phyloP scores from a whole-genome alignment of 768 basidiomycete genomes.

The Trametes elegans region DNA sequence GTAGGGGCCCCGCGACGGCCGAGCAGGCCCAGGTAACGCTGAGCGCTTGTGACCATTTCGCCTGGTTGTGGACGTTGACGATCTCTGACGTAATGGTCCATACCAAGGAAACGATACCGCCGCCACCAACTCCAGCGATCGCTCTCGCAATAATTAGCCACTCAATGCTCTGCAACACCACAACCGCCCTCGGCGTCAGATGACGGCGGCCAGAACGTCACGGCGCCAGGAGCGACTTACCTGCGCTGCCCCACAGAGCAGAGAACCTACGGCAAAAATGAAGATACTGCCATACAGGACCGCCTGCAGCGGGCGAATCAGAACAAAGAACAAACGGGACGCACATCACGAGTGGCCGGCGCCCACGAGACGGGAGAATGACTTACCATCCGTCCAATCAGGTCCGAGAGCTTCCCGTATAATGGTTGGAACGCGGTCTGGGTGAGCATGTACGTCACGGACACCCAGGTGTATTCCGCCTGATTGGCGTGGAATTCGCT shows the following conservation, averaged over 20 bases:
- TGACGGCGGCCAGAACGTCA: conserved; percentile 18
- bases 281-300: conserved; percentile 72
- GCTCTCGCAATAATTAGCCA: conserved; percentile 69
- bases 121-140: conserved; percentile 78
- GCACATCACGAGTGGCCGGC: too few relatives aligned
- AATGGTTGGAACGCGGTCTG: conserved; percentile 85
- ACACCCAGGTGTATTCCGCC: conserved; percentile 83
- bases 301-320: conserved; percentile 39
- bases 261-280: conserved; percentile 75
- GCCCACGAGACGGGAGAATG: too few relatives aligned
- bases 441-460: conserved; percentile 80
- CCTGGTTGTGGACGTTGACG: conserved; percentile 64
- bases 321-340: too few relatives aligned
- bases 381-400: conserved; percentile 74
- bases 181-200: background rate
- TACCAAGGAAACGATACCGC: conserved; percentile 81
- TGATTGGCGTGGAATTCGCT: conserved; percentile 65
- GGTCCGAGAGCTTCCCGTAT: conserved; percentile 77
- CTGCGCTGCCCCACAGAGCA: conserved; percentile 73
- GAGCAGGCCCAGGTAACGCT: conserved; percentile 87
- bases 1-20: conserved; percentile 75
- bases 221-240: conserved; percentile 35
- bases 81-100: conserved; percentile 88
- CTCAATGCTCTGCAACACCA: conserved; percentile 42
- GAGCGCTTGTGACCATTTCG: conserved; percentile 83